A percentile compares a stretch with the other conserved stretches of the same genome.
phyloP scores from a whole-genome alignment of 805 yeast genomes.

The Yarrowia sp. region DNA sequence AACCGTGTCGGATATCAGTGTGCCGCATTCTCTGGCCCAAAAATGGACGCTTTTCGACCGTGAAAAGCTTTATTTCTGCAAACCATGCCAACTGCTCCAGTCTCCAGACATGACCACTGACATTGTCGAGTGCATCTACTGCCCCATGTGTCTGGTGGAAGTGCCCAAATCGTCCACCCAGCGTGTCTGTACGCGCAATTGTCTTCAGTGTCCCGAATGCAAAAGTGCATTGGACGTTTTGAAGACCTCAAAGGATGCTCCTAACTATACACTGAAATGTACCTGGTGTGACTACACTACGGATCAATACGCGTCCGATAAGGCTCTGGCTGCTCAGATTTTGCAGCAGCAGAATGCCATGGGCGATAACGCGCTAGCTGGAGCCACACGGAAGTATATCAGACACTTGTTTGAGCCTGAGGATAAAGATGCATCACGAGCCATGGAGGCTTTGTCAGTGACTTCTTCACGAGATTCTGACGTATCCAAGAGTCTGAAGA shows the following conservation, averaged over 20 bases:
- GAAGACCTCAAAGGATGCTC: slow-evolving; percentile 21
- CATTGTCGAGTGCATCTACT: slow-evolving; percentile 33
- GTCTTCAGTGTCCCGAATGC: slow-evolving; percentile 34
- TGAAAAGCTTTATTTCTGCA: slow-evolving; percentile 34
- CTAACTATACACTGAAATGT: slow-evolving; percentile 13
- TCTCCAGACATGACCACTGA: slow-evolving; percentile 30
- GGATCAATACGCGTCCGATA: slow-evolving; percentile 13
- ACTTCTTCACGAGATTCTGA: slow-evolving; percentile 1
- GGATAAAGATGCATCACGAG: slow-evolving; percentile 10
- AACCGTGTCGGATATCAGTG: slow-evolving; percentile 17
- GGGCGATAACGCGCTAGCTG: slow-evolving; percentile 8
- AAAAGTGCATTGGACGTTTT: slow-evolving; percentile 20
- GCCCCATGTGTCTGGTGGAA: slow-evolving; percentile 35
- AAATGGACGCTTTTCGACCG: slow-evolving; percentile 19
- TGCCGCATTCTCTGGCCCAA: slow-evolving; percentile 31
- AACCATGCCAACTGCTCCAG: slow-evolving; percentile 17
- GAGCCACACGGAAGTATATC: slow-evolving; percentile 23
- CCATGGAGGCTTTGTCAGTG: slow-evolving; percentile 12
- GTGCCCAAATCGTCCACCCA: slow-evolving; percentile 29
- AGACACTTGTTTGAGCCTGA: slow-evolving; percentile 15
- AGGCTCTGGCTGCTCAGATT: slow-evolving; percentile 22
- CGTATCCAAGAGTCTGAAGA: slow-evolving; percentile 1
- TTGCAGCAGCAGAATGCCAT: slow-evolving; percentile 7
- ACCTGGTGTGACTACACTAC: slow-evolving; percentile 20
- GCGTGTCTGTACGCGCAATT: slow-evolving; percentile 27